phyloP scores from a whole-genome alignment of 805 yeast species.

The Lachancea nothofagi region DNA sequence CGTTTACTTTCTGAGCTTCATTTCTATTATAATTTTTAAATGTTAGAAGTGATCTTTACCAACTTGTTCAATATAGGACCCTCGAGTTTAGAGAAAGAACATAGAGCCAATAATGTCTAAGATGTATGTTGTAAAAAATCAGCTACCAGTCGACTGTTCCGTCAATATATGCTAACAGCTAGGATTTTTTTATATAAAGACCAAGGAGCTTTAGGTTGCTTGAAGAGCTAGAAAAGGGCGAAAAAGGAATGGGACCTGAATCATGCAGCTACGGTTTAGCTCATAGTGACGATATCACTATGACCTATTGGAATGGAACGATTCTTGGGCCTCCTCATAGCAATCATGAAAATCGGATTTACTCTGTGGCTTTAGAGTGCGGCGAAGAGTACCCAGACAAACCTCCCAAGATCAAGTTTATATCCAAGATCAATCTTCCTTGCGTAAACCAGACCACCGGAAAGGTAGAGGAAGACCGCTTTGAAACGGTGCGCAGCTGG shows the following conservation, averaged over 20 bases:
- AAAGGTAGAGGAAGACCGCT: slow-evolving; percentile 44
- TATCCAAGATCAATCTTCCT: slow-evolving; percentile 83
- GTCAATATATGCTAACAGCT: neutral
- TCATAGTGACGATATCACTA: slow-evolving; percentile 82
- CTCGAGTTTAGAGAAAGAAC: neutral
- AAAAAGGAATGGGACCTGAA: slow-evolving; percentile 95
- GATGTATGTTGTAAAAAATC: slow-evolving; percentile 1
- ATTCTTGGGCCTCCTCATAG: slow-evolving; percentile 95
- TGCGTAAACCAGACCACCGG: slow-evolving; percentile 73
- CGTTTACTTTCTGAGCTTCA: neutral
- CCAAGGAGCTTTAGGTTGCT: slow-evolving; percentile 93
- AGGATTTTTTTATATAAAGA: slow-evolving; percentile 12
- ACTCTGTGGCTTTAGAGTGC: slow-evolving; percentile 74
- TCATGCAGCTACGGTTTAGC: slow-evolving; percentile 93
- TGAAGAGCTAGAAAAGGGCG: slow-evolving; percentile 97
- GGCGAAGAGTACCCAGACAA: slow-evolving; percentile 80
- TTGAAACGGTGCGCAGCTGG: slow-evolving; percentile 77
- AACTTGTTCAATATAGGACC: neutral
- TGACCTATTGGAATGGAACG: slow-evolving; percentile 98
- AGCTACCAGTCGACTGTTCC: neutral
- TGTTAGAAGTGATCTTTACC: neutral
- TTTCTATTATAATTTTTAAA: neutral
- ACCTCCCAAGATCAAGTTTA: slow-evolving; percentile 80
- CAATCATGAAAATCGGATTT: slow-evolving; percentile 87
- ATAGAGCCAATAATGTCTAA: slow-evolving; percentile 2